A percentile compares a stretch with the other conserved stretches of the same genome.
Evolutionary conservation across 176 grass and related monocot species (phyloP).

Genomic region (Aegilops longissima): DNA sequence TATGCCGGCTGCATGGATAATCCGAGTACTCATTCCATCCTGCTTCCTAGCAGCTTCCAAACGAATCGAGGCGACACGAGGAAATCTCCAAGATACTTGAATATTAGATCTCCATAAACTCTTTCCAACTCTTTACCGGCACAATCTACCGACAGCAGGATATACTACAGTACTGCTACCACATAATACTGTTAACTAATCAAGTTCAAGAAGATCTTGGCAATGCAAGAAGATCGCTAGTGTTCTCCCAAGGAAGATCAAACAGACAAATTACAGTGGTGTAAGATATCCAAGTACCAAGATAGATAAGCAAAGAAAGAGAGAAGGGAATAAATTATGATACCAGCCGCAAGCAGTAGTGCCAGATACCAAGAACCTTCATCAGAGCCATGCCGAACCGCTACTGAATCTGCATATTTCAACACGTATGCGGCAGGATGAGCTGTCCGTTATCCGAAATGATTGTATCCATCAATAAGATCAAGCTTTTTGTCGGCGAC

Average conservation of each 20-base stretch:
- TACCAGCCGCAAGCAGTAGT: slow-evolving; percentile 27
- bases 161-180: slow-evolving; percentile 22
- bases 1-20: slow-evolving; percentile 31
- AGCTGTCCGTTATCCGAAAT: slow-evolving; percentile 46
- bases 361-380: slow-evolving; percentile 40
- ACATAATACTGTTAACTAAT: slow-evolving; percentile 14
- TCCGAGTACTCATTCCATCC: slow-evolving; percentile 37
- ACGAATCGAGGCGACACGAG: slow-evolving; percentile 22
- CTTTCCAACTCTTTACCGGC: slow-evolving; percentile 25
- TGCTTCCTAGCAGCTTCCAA: slow-evolving; percentile 47
- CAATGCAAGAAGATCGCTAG: slow-evolving; percentile 30
- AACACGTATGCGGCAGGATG: slow-evolving; percentile 43
- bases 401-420: slow-evolving; percentile 40
- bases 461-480: slow-evolving; percentile 45
- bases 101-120: slow-evolving; percentile 29
- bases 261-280: slow-evolving; percentile 39
- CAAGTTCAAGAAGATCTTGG: slow-evolving; percentile 33
- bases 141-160: slow-evolving; percentile 47
- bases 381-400: slow-evolving; percentile 35
- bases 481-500: slow-evolving; percentile 45
- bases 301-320: slow-evolving; percentile 20
- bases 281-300: slow-evolving; percentile 34
- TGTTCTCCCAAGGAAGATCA: slow-evolving; percentile 28
- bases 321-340: slow-evolving; percentile 26
- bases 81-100: slow-evolving; percentile 49